Evolutionary conservation across 257 asterid genomes (phyloP), one percentile per base, ranked within the genome.

Genomic region (Striga asiatica): DNA sequence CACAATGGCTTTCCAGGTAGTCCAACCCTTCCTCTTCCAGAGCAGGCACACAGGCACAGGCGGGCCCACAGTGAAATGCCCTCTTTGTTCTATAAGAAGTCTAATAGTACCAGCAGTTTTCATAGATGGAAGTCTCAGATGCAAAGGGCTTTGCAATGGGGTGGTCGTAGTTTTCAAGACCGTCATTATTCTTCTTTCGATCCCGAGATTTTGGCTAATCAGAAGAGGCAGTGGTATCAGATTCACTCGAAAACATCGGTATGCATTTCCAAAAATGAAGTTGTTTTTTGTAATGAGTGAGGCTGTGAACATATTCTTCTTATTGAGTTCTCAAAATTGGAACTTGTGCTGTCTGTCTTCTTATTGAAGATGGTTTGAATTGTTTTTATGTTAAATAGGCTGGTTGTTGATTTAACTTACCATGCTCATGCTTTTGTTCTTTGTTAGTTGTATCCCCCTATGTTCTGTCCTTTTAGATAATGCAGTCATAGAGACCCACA

Each of bases 171-270:
- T 71, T 66, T 64, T 39, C 77, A 67, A 13, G 79, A 78, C 51
- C 60, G 63, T 60, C 55, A 24, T 18, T 71, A 53, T 50, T 68
- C 78, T 9, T 63, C 84, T 37, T 81, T 89, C 34, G 81, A 89
- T 76, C 94, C 97, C 4, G 95, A 89, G 88, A 81, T 83, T 76
- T 76, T 86, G 57, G 91, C 96, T 45, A 80, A 89, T 62, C 98
- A 83, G 77, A 89, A 89, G 75, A 69, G 98, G 47, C 96, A 83
- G 67, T 89, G 98, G 98, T 83, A 80, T 79, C 84, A 79, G 70
- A 71, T 78, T 60, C 78, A 83, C 64, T 83, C 98, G 8, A 83
- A 76, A 66, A 46, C 82, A 62, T 31, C 41, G 96, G 98, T 89
- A 83, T 61, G 82, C 55, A 39, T 23, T 48, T 37, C 53, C 50